A percentile compares a stretch with the other conserved stretches of the same genome.
Conservation (phyloP, 768 basidiomycete genomes). For the Candolleomyces aberdarensis region DNA sequence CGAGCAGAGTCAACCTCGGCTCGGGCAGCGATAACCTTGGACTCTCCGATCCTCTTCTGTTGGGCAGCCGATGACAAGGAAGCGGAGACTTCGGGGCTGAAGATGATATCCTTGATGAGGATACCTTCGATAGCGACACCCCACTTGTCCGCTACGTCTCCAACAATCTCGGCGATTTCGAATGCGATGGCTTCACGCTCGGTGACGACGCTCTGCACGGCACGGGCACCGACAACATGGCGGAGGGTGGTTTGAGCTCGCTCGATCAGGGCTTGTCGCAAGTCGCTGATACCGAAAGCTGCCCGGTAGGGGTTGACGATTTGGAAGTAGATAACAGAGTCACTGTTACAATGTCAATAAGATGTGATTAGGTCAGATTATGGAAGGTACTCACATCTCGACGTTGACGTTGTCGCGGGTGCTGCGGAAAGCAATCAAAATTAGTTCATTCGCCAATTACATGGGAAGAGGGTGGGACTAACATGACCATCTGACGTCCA, state of each 20-base stretch:
- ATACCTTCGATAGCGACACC: constrained; percentile 96
- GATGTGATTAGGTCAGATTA: constrained; percentile 1
- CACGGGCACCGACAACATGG: constrained; percentile 94
- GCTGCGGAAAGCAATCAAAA: constrained; percentile 23
- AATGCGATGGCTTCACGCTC: constrained; percentile 96
- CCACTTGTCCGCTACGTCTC: constrained; percentile 92
- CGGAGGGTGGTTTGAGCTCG: constrained; percentile 92
- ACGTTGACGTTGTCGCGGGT: constrained; percentile 97
- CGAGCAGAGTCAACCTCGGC: constrained; percentile 95
- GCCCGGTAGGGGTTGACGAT: constrained; percentile 89
- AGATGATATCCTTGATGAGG: constrained; percentile 93
- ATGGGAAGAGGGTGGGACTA: constrained; percentile 14
- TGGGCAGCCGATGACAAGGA: constrained; percentile 94
- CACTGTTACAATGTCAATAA: constrained; percentile 40
- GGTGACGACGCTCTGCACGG: constrained; percentile 94
- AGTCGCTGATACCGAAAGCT: constrained; percentile 88
- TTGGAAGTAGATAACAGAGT: constrained; percentile 93
- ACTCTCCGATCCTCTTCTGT: constrained; percentile 95
- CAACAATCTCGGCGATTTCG: constrained; percentile 96
- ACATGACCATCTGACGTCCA: constrained; percentile 85
- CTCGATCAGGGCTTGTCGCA: constrained; percentile 81
- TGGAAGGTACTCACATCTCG: constrained; percentile 62
- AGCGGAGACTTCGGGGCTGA: constrained; percentile 85
- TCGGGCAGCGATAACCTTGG: constrained; percentile 92
- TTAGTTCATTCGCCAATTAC: constrained; percentile 10